Conservation (phyloP, 106 monocot species). For the Dendrobium chrysotoxum region DNA sequence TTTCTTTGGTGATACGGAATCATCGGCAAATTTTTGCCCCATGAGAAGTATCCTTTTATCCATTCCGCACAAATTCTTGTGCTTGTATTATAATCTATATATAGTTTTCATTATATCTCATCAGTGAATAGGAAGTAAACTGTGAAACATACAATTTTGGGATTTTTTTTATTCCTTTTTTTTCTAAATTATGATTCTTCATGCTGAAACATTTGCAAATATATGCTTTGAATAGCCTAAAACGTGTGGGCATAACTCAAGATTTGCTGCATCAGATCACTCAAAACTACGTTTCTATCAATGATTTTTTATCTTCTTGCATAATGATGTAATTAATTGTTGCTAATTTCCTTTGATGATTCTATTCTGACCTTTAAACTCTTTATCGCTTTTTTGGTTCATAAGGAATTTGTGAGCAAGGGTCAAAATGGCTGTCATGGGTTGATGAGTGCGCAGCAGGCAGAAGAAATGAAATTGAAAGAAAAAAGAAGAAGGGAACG, state of each 20-base stretch:
- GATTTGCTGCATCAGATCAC: neutral
- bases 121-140: neutral
- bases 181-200: neutral
- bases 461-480: slow-evolving; percentile 68
- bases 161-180: neutral
- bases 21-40: too few species aligned
- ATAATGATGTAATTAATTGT: neutral
- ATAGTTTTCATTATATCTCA: neutral
- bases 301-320: neutral
- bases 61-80: neutral
- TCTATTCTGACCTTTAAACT: neutral
- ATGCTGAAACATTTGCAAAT: neutral
- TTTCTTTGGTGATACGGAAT: too few species aligned
- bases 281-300: neutral
- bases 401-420: slow-evolving; percentile 42
- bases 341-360: neutral
- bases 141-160: neutral
- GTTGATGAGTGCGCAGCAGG: slow-evolving; percentile 72
- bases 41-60: too few species aligned
- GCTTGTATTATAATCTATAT: neutral
- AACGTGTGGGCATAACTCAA: neutral
- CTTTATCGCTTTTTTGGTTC: neutral
- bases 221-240: neutral
- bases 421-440: slow-evolving; percentile 26
- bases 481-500: slow-evolving; percentile 81